Conservation (phyloP, 2,329 filamentous ascomycete genomes). For the Talaromyces atroroseus region DNA sequence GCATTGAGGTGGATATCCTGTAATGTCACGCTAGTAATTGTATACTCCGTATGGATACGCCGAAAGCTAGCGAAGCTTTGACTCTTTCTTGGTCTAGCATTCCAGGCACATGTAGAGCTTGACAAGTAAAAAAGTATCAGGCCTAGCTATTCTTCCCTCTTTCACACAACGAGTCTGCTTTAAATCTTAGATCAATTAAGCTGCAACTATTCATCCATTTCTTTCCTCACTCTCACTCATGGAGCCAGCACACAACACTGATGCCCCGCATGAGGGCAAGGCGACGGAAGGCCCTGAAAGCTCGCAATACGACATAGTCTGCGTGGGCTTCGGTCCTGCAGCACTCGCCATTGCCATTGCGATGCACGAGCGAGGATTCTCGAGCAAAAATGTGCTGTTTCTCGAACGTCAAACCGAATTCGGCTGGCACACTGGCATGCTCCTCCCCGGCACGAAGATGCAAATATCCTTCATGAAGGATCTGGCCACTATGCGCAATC, state of each 20-base stretch:
- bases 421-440: conserved; percentile 14
- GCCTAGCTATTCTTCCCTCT: background rate
- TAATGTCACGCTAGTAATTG: no score
- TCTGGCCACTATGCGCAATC: conserved; percentile 13
- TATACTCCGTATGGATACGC: background rate
- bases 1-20: no score
- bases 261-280: conserved; percentile 5
- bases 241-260: conserved; percentile 1
- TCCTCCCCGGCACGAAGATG: conserved; percentile 13
- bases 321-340: conserved; percentile 12
- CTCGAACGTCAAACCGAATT: conserved; percentile 13
- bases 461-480: conserved; percentile 15
- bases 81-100: background rate
- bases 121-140: background rate
- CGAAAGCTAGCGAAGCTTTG: background rate
- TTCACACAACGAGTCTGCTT: background rate
- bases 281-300: background rate
- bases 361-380: conserved; percentile 9
- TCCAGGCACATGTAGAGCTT: background rate
- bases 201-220: background rate
- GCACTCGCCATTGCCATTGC: conserved; percentile 14
- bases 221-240: background rate
- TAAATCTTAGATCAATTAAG: background rate
- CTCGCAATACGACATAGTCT: conserved; percentile 10
- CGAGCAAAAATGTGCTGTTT: conserved; percentile 5